phyloP scores from a whole-genome alignment of 2,329 filamentous ascomycete genomes.

The Arthrobotrys sphaeroides region DNA sequence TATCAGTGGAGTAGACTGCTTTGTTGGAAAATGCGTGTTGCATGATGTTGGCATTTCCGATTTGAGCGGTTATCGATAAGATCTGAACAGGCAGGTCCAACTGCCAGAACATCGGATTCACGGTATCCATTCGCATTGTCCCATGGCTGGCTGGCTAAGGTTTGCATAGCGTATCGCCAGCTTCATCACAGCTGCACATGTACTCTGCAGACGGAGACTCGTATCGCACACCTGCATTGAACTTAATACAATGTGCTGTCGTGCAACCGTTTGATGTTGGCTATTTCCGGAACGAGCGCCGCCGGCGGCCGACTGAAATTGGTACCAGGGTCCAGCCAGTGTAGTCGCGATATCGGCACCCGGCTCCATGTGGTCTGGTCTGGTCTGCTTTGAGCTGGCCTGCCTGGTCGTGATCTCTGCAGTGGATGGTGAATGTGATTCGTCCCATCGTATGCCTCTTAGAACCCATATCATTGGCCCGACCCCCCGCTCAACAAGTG shows the following conservation, averaged over 20 bases:
- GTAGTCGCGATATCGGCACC: constrained; percentile 40
- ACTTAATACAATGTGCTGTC: not conserved
- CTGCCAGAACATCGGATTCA: not conserved
- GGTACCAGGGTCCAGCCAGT: not conserved
- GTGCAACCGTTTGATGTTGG: constrained; percentile 11
- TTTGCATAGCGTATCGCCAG: not conserved
- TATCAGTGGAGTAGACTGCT: not conserved
- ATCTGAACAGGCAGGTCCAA: not conserved
- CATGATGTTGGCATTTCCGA: constrained; percentile 35
- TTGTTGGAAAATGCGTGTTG: constrained; percentile 27
- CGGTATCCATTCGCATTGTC: not conserved
- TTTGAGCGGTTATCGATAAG: constrained; percentile 34
- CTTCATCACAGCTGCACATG: not conserved
- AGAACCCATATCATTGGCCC: constrained; percentile 20
- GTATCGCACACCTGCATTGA: too few relatives aligned
- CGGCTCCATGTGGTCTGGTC: constrained; percentile 19
- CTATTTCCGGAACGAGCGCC: constrained; percentile 17
- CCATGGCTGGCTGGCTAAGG: too few relatives aligned
- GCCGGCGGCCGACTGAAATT: constrained; percentile 5
- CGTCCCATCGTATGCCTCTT: constrained; percentile 37
- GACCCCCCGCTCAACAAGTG: constrained; percentile 28
- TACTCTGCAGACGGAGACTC: too few relatives aligned
- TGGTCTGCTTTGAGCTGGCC: not conserved
- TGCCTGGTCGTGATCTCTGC: constrained; percentile 16
- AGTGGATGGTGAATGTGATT: constrained; percentile 29